Evolutionary conservation across 768 basidiomycete genomes (phyloP).

Genomic region (Hirschioporus abietinus): DNA sequence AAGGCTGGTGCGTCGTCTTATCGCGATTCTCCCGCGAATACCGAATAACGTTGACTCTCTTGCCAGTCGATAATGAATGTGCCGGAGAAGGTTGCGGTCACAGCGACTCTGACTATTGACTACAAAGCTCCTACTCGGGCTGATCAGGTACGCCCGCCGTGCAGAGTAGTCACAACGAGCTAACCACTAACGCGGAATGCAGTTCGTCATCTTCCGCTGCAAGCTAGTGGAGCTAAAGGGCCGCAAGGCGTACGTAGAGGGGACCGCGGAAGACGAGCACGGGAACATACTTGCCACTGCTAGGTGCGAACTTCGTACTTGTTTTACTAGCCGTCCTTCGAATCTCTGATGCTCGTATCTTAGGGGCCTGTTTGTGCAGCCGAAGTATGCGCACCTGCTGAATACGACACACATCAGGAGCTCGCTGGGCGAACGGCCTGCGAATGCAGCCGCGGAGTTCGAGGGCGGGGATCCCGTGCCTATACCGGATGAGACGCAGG

Average conservation of each 20-base stretch:
- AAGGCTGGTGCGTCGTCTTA: slow-evolving; percentile 54
- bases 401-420: slow-evolving; percentile 31
- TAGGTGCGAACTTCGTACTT: slow-evolving; percentile 42
- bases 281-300: slow-evolving; percentile 83
- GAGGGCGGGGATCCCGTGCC: background rate
- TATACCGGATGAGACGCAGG: background rate
- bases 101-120: slow-evolving; percentile 74
- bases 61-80: slow-evolving; percentile 79
- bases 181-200: slow-evolving; percentile 12
- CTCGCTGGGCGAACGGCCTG: background rate
- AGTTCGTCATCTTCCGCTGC: slow-evolving; percentile 84
- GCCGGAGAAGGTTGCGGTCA: slow-evolving; percentile 88
- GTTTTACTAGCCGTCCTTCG: no score
- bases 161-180: background rate
- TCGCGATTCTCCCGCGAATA: background rate
- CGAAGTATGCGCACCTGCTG: slow-evolving; percentile 77
- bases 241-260: slow-evolving; percentile 70
- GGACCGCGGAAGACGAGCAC: slow-evolving; percentile 71
- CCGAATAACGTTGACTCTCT: background rate
- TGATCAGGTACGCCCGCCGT: slow-evolving; percentile 55
- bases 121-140: slow-evolving; percentile 88
- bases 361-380: slow-evolving; percentile 84
- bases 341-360: background rate
- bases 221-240: slow-evolving; percentile 63
- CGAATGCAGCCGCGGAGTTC: background rate